These are phyloP conservation scores for Fusarium sp. DNA, from an alignment of 2,329 filamentous ascomycete genomes.

Conservation along the genomic window DNA sequence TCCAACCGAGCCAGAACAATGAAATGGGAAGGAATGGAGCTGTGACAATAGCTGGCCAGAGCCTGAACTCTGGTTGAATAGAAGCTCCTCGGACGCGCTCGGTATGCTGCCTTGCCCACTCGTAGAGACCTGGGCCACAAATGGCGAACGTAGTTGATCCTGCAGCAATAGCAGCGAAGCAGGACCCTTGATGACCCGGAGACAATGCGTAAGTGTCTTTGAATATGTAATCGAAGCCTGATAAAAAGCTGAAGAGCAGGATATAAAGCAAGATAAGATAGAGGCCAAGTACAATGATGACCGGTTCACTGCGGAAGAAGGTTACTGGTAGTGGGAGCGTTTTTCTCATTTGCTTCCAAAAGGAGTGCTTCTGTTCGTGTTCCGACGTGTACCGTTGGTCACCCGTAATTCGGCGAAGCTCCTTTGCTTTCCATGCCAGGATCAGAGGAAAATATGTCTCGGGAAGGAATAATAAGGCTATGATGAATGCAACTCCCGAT, in stretches of 20 bases:
- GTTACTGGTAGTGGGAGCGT: conserved; percentile 58
- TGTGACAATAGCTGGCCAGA: conserved; percentile 66
- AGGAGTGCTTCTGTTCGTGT: conserved; percentile 66
- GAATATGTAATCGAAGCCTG: conserved; percentile 64
- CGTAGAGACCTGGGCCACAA: conserved; percentile 50
- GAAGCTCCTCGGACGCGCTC: conserved; percentile 53
- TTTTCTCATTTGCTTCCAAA: conserved; percentile 64
- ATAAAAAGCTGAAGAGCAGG: conserved; percentile 64
- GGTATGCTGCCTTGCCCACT: conserved; percentile 52
- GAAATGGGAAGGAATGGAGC: conserved; percentile 62
- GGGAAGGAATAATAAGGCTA: conserved; percentile 70
- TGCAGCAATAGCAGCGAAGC: conserved; percentile 57
- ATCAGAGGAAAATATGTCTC: conserved; percentile 72
- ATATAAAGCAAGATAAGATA: conserved; percentile 67
- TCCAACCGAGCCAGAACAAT: conserved; percentile 72
- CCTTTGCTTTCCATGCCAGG: conserved; percentile 69
- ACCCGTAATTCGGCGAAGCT: conserved; percentile 70
- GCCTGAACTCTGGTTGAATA: conserved; percentile 64
- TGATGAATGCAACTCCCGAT: conserved; percentile 64
- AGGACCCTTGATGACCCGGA: conserved; percentile 55
- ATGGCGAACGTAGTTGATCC: conserved; percentile 52
- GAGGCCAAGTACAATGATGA: conserved; percentile 57
- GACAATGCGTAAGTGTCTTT: conserved; percentile 55
- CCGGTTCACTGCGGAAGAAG: conserved; percentile 52
- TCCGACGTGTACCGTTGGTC: conserved; percentile 70